Evolutionary conservation across 1,284 basidiomycete species (phyloP), one percentile per base, ranked within the genome.

Genomic region (Ustilago hordei): DNA sequence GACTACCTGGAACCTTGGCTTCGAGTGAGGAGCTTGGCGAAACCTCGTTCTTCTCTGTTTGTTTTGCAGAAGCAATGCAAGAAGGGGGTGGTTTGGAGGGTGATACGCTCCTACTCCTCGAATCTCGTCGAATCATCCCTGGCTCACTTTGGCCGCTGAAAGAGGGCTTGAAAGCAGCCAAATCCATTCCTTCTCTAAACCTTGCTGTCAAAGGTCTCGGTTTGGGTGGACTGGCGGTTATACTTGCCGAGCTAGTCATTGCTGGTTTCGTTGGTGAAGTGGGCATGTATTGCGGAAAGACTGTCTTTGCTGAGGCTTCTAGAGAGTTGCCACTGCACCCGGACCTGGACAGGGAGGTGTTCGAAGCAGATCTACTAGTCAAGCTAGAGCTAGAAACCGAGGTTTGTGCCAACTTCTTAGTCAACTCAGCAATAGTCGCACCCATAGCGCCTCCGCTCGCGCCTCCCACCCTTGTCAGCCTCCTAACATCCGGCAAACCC

Each of bases 391-490:
- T 13, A 8, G 60, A 41, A 3, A 70, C 67, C 0, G 59, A 53
- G n/a, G 53, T 54, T 41, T 72, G 62, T 38, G 68, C 67, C 15
- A 81, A 64, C 48, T 72, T 71, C 34, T 68, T 73, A 8, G 81
- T 79, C 2, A 83, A 69, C 61, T 81, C 80, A 17, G 75, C 80
- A 38, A 83, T 81, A 13, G 80, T 78, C 4, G 78, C 80, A 3
- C 79, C 79, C 79, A 81, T 81, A 4, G 66, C 55, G 11, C 65
- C 70, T 17, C 17, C 58, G 4, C 75, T 54, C 4, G 61, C 19
- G 5, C 56, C 69, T 15, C 52, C 61, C 15, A 61, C 12, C 2
- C 69, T 39, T 1, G 65, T 68, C 35, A 73, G 28, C 17, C 69
- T 66, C 1, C 69, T 55, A 12, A 65, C 58, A 28, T 76, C 62